Percentiles rank a stretch among this genome's conserved stretches.
These are phyloP conservation scores for Solidago caesia DNA, from an alignment of 129 eudicot species.

Conservation along the genomic window DNA sequence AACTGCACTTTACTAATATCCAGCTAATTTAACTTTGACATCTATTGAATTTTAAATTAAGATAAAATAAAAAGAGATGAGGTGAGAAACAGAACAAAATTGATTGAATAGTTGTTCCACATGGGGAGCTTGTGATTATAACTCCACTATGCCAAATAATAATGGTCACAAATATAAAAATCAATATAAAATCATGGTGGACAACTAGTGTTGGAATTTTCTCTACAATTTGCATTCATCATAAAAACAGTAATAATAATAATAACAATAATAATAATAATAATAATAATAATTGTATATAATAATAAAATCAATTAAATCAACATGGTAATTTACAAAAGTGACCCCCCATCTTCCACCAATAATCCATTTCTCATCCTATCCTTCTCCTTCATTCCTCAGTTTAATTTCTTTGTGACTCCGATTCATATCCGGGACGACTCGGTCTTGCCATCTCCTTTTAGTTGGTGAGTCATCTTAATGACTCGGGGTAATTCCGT, in stretches of 20 bases:
- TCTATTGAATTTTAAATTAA: background rate
- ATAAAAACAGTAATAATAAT: background rate
- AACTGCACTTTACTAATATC: conserved; percentile 3
- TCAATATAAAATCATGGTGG: conserved; percentile 7
- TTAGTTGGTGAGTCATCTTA: conserved; percentile 28
- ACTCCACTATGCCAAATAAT: conserved; percentile 36
- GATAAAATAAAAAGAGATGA: conserved; percentile 11
- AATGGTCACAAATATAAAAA: background rate
- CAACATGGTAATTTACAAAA: conserved; percentile 44
- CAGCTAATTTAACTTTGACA: background rate
- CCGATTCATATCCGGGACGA: conserved; percentile 70
- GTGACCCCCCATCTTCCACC: conserved; percentile 35
- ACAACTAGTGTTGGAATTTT: conserved; percentile 31
- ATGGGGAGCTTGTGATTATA: conserved; percentile 40
- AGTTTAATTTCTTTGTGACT: conserved; percentile 12
- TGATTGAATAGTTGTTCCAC: conserved; percentile 37
- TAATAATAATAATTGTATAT: background rate
- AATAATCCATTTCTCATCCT: conserved; percentile 13
- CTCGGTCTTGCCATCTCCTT: conserved; percentile 96
- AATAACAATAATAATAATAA: background rate
- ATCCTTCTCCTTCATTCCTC: background rate
- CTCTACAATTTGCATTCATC: conserved; percentile 45
- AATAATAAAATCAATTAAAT: conserved; percentile 31
- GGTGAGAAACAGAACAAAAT: conserved; percentile 37
- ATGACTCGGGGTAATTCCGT: conserved; percentile 33